Base-by-base conservation (phyloP, 192 early-diverging fungal genomes). In the Coemansia erecta region DNA sequence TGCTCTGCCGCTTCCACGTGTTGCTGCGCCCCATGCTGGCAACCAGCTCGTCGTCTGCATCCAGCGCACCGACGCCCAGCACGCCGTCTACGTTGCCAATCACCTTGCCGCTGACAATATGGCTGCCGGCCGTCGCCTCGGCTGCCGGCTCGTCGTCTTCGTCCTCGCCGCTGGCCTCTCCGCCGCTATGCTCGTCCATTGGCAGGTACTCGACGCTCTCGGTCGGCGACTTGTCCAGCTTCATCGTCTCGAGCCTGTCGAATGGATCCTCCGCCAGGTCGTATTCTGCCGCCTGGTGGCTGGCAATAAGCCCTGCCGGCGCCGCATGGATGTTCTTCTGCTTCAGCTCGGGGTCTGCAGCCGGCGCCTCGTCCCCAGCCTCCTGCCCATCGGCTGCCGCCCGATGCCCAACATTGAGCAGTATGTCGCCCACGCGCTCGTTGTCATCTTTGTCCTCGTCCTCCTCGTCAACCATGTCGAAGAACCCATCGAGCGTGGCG, bases 201-300 rank as follows among this genome's bases (percentile, higher is more conserved):
- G 76, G 70, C 22, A 79, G 66, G 28, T 79, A 79, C 63, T 79
- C 76, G 28, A 63, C 70, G 56, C 70, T 72, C 21, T 62, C 66
- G 4, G 76, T 60, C 18, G 60, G 69, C 52, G 66, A 66, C 28
- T 62, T 61, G 22, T 50, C 43, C 50, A 69, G 17, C 19, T 69
- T 54, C 76, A 72, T 68, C 53, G 72, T 63, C 18, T 78, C 76
- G 31, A 78, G 68, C 18, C 58, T 61, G 55, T 78, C 76, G 22
- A 78, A 72, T 6, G 63, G 76, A 60, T 78, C 76, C 45, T 65
- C 65, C 3, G 15, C 48, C 22, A 58, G 41, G 33, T 45, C 60
- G 59, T 62, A 64, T 22, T 63, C 47, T 6, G 23, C 44, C 5
- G 51, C 52, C 51, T 67, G 62, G 15, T 61, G 41, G 40, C 57